Evolutionary conservation across 2,329 filamentous ascomycete genomes (phyloP).

Genomic region (Emydomyces testavorans): DNA sequence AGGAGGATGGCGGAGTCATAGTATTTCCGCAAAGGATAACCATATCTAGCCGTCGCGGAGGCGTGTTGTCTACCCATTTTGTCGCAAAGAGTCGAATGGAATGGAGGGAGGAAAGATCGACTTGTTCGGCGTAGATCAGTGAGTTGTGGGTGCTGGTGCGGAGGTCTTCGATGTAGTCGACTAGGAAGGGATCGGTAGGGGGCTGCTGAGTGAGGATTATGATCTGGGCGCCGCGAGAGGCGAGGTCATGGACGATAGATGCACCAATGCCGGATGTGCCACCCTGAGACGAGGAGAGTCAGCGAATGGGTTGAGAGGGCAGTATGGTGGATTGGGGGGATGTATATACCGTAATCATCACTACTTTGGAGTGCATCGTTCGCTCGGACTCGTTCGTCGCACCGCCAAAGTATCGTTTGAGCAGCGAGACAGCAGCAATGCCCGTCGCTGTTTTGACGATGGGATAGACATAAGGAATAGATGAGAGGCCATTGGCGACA

Average conservation of each 20-base stretch:
- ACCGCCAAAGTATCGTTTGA: conserved; percentile 71
- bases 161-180: conserved; percentile 85
- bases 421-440: conserved; percentile 41
- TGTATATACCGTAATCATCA: conserved; percentile 66
- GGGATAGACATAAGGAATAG: conserved; percentile 44
- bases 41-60: conserved; percentile 79
- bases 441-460: conserved; percentile 44
- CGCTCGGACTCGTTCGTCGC: conserved; percentile 62
- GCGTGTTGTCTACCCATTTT: conserved; percentile 93
- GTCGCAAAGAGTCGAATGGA: conserved; percentile 89
- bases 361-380: conserved; percentile 82
- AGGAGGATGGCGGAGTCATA: conserved; percentile 54
- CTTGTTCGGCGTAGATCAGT: conserved; percentile 88
- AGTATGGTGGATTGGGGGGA: neutral
- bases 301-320: neutral
- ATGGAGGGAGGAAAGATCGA: conserved; percentile 78
- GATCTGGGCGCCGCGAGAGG: conserved; percentile 73
- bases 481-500: conserved; percentile 43
- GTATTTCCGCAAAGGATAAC: conserved; percentile 76
- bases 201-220: conserved; percentile 76
- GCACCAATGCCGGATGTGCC: conserved; percentile 90
- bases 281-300: conserved; percentile 40
- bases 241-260: conserved; percentile 60
- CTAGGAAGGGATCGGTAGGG: conserved; percentile 73
- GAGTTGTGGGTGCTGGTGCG: conserved; percentile 66